Base-by-base conservation (phyloP, 2,329 filamentous ascomycete genomes). In the Epicoccum nigrum region DNA sequence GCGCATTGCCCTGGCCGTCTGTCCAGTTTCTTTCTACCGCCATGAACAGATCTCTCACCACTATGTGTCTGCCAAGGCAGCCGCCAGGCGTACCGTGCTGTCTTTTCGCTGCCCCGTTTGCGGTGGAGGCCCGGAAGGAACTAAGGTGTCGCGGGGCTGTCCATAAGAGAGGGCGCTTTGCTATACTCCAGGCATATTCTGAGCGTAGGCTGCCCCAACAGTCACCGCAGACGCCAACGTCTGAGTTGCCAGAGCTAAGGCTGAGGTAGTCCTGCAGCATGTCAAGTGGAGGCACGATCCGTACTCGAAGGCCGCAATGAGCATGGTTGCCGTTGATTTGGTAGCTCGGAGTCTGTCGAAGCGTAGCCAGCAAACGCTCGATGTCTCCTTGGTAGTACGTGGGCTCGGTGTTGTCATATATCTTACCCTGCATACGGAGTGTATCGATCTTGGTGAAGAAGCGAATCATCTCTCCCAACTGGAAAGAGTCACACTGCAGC, bases 391-490 rank as follows among this genome's bases (percentile, higher is more conserved):
- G 74, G 19, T 86, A 84, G 51, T 82, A 76, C 6, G 82, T 64
- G 2, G 69, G 64, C 45, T 75, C 72, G 9, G 69, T 69, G 5
- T 62, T 62, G 38, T 72, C 70, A 50, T 73, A 72, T 12, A 81
- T 73, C 17, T 70, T 74, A 20, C 76, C 72, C 52, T 76, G 71
- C 1, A 90, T 72, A 30, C 80, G 82, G 4, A 90, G 64, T 0
- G 89, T 81, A 21, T 81, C 79, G 58, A 84, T 84, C 58, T 80
- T 79, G 12, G 78, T 74, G 28, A 92, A 81, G 71, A 92, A 92
- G 59, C 85, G 85, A 56, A 90, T 74, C 79, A 89, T 89, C 72
- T 92, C 87, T 17, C 88, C 89, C 1, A 92, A 81, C 71, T 92
- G 89, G 64, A 88, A 92, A 2, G 85, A 86, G 73, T 92, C 89